These are phyloP conservation scores for Goniomonas avonlea DNA, from an alignment of 78 protist species.

Conservation along the genomic window DNA sequence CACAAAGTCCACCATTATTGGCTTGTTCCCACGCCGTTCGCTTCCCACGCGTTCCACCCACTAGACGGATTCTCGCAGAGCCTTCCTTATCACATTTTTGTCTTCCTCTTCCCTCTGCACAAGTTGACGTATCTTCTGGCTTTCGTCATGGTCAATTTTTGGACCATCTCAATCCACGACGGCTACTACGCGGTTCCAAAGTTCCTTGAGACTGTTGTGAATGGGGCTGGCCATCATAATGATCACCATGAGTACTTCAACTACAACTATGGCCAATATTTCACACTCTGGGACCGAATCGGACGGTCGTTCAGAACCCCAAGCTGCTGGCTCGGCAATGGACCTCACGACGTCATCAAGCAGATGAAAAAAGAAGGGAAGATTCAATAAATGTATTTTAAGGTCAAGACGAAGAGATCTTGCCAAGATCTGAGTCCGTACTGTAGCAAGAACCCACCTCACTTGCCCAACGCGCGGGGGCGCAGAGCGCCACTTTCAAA, in stretches of 20 bases:
- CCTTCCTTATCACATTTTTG: slow-evolving; percentile 58
- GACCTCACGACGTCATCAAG: no score
- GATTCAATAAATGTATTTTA: no score
- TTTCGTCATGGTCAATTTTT: slow-evolving; percentile 62
- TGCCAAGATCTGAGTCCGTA: no score
- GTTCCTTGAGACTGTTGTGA: no score
- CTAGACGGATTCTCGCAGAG: slow-evolving; percentile 59
- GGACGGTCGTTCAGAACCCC: slow-evolving; percentile 50
- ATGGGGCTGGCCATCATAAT: slow-evolving; percentile 66
- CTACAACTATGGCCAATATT: slow-evolving; percentile 79
- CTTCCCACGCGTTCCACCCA: slow-evolving; percentile 70
- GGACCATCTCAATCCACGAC: slow-evolving; percentile 79
- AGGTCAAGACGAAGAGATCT: no score
- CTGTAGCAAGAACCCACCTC: no score
- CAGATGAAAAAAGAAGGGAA: no score
- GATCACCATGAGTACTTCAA: slow-evolving; percentile 60
- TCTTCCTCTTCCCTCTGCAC: slow-evolving; percentile 58
- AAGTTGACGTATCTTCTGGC: slow-evolving; percentile 36
- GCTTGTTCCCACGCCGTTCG: slow-evolving; percentile 42
- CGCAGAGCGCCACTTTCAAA: no score
- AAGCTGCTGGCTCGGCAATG: no score
- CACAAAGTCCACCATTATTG: slow-evolving; percentile 72
- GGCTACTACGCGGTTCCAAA: slow-evolving; percentile 12
- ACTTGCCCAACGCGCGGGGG: no score
- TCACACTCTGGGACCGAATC: slow-evolving; percentile 70